Conservation (phyloP, 2,329 filamentous ascomycete genomes). For the Polytolypa hystricis region DNA sequence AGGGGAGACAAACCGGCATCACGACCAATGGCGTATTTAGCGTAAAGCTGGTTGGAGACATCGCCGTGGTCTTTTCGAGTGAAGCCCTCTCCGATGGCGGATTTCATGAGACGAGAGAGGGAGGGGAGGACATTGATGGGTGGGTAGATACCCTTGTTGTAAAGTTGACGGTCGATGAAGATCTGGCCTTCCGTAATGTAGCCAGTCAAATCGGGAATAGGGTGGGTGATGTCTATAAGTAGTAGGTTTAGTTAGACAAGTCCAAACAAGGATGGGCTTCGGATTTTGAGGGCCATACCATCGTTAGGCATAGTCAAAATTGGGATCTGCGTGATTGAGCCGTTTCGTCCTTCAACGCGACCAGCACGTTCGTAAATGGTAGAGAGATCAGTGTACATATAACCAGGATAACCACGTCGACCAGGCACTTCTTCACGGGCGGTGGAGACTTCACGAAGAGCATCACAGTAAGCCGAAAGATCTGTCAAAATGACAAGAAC, state of each 20-base stretch:
- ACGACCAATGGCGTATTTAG: constrained; percentile 98
- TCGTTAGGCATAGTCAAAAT: constrained; percentile 99
- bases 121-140: constrained; percentile 98
- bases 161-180: constrained; percentile 82
- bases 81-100: constrained; percentile 93
- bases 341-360: constrained; percentile 91
- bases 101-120: constrained; percentile 99
- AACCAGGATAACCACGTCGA: constrained; percentile 98
- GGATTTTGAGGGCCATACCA: constrained; percentile 37
- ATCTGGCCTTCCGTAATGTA: constrained; percentile 99
- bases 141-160: constrained; percentile 97
- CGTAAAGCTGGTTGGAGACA: constrained; percentile 98
- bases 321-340: constrained; percentile 97
- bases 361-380: constrained; percentile 99
- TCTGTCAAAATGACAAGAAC: constrained; percentile 97
- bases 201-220: constrained; percentile 94
- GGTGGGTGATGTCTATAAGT: constrained; percentile 76
- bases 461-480: constrained; percentile 95
- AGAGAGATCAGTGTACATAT: constrained; percentile 99
- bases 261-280: constrained; percentile 4
- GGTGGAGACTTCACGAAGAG: constrained; percentile 94
- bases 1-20: constrained; percentile 53
- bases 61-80: constrained; percentile 95
- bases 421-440: constrained; percentile 97
- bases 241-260: background rate